These are phyloP conservation scores for Trichoderma semiorbis DNA, from an alignment of 2,329 filamentous ascomycete genomes.

Conservation along the genomic window DNA sequence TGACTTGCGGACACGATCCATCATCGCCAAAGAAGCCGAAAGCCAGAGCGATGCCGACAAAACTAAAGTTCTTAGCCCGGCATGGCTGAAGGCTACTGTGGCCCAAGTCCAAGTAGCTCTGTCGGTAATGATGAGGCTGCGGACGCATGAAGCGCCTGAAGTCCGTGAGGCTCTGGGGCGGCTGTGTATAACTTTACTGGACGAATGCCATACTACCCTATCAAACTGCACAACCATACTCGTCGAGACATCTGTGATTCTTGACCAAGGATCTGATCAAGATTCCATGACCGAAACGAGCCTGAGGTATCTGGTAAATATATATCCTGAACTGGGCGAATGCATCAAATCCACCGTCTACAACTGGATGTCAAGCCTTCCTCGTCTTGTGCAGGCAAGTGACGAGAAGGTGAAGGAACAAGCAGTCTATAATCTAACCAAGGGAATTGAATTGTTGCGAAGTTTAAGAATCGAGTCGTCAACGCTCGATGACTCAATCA, in stretches of 20 bases:
- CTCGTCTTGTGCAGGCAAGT: conserved; percentile 76
- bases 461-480: conserved; percentile 61
- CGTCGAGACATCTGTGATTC: conserved; percentile 74
- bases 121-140: conserved; percentile 70
- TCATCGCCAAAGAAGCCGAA: conserved; percentile 36
- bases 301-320: conserved; percentile 59
- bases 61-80: conserved; percentile 40
- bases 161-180: conserved; percentile 65
- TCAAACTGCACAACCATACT: conserved; percentile 66
- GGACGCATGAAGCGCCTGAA: conserved; percentile 64
- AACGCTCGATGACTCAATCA: conserved; percentile 64
- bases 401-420: conserved; percentile 75
- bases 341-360: conserved; percentile 68
- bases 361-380: conserved; percentile 76
- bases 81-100: conserved; percentile 78
- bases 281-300: conserved; percentile 42
- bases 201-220: conserved; percentile 74
- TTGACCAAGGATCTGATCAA: conserved; percentile 53
- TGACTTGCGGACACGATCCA: conserved; percentile 52
- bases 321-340: conserved; percentile 60
- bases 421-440: conserved; percentile 72
- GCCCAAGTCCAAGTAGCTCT: conserved; percentile 81
- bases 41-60: conserved; percentile 22
- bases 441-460: conserved; percentile 64
- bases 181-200: conserved; percentile 71